Base-by-base conservation (phyloP, 2,329 filamentous ascomycete species). In the Alternaria solani region DNA sequence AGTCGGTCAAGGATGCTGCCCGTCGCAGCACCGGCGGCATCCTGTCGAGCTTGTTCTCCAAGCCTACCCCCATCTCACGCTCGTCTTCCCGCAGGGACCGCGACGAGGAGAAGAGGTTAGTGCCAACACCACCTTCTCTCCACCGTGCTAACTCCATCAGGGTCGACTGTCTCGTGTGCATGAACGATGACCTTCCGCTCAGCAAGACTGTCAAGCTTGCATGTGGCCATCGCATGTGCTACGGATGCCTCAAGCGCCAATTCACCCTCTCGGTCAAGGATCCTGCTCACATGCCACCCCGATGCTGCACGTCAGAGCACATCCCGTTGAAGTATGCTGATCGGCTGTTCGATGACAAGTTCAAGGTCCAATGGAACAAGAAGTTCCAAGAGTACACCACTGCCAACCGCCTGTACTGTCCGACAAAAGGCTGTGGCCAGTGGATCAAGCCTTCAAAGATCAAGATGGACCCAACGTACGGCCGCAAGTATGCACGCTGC, bases 151-250 rank as follows among this genome's bases (percentile, higher is more conserved):
- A 49, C 32, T 42, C 14, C 12, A 26, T 7, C 67, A 93, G 89
- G 59, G 84, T 90, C 44, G 86, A 90, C 70, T 96, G 93, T 70
- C 81, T 93, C 48, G 87, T 86, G 25, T 96, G 93, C 74, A 81
- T 89, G 72, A 83, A 83, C 39, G 89, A 91, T 64, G 88, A 92
- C 63, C 80, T 91, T 2, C 87, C 88, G 1, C 72, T 84, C 9
- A 83, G 83, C 60, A 88, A 87, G 76, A 86, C 89, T 34, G 88
- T 88, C 38, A 91, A 89, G 75, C 85, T 96, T 36, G 86, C 87
- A 66, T 96, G 93, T 75, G 88, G 88, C 3, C 93, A 96, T 77
- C 87, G 88, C 63, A 93, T 94, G 90, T 96, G 93, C 78, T 84
- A 91, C 65, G 76, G 84, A 7, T 96, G 93, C 76, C 82, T 97